Conservation (phyloP, 495 filamentous ascomycete genomes). For the Xylaria palmicola region DNA sequence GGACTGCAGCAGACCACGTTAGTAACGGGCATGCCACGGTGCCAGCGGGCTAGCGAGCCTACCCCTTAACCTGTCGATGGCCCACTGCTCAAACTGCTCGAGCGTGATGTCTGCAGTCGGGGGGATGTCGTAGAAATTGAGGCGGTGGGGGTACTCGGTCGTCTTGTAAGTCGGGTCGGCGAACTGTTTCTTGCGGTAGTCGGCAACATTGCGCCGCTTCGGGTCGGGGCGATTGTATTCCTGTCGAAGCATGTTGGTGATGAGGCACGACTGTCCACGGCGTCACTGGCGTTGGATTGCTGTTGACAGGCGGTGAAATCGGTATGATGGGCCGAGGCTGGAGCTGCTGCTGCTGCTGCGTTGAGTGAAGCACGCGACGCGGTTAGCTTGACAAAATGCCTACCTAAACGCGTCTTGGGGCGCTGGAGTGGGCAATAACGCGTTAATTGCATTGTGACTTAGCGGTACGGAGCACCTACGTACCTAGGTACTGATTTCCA, state of each 20-base stretch:
- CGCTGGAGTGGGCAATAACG: not conserved
- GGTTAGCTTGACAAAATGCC: not conserved
- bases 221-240: constrained; percentile 72
- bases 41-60: constrained; percentile 1
- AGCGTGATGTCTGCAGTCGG: constrained; percentile 94
- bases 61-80: constrained; percentile 88
- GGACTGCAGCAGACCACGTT: constrained; percentile 57
- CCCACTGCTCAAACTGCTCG: constrained; percentile 99
- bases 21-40: constrained; percentile 10
- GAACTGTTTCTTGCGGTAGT: constrained; percentile 86
- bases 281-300: not conserved
- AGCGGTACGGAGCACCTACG: not conserved
- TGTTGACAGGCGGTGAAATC: too few species aligned
- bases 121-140: constrained; percentile 88
- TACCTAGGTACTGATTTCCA: not conserved
- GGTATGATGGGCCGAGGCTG: too few species aligned
- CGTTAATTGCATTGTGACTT: not conserved
- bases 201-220: constrained; percentile 71
- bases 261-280: too few species aligned
- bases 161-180: constrained; percentile 68
- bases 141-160: constrained; percentile 74
- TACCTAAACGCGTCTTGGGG: constrained; percentile 7
- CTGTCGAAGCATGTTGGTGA: constrained; percentile 65
- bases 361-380: too few species aligned
- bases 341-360: too few species aligned